These are phyloP conservation scores for Coemansia sp. DNA, from an alignment of 192 early-diverging fungal species.

Conservation along the genomic window DNA sequence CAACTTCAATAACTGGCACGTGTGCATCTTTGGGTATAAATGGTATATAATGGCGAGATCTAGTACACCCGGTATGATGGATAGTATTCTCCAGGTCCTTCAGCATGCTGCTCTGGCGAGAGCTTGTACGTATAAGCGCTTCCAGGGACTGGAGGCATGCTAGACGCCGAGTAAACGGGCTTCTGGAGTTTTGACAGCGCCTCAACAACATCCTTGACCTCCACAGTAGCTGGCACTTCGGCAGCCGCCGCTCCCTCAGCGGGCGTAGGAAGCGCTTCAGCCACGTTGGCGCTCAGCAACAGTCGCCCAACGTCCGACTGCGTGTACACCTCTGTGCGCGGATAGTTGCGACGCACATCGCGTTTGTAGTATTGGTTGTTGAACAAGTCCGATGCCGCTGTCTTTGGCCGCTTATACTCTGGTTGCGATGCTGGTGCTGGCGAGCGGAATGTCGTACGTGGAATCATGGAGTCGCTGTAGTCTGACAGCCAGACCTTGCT, in stretches of 20 bases:
- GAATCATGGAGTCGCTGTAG: constrained; percentile 70
- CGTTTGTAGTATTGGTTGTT: constrained; percentile 92
- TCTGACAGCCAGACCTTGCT: constrained; percentile 55
- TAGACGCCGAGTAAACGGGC: constrained; percentile 60
- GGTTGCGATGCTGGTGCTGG: constrained; percentile 64
- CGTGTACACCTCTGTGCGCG: constrained; percentile 81
- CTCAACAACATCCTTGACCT: constrained; percentile 54
- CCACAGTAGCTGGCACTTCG: constrained; percentile 23
- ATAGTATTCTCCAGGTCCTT: constrained; percentile 57
- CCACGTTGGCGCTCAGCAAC: constrained; percentile 41
- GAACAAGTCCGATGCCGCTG: constrained; percentile 68
- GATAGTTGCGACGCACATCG: constrained; percentile 91
- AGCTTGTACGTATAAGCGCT: constrained; percentile 56
- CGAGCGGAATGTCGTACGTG: constrained; percentile 69
- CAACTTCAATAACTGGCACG: not conserved
- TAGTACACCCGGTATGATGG: constrained; percentile 57
- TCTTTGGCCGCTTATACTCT: constrained; percentile 61
- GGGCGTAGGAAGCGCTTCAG: constrained; percentile 20
- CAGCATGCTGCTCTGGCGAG: constrained; percentile 45
- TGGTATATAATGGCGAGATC: not conserved
- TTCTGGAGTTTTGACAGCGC: constrained; percentile 55
- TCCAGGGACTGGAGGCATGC: constrained; percentile 64
- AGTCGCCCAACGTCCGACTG: constrained; percentile 75
- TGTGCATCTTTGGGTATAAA: constrained; percentile 9
- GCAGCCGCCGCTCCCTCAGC: constrained; percentile 9